Conservation (phyloP, 2,329 filamentous ascomycete species). For the Apiospora marii region DNA sequence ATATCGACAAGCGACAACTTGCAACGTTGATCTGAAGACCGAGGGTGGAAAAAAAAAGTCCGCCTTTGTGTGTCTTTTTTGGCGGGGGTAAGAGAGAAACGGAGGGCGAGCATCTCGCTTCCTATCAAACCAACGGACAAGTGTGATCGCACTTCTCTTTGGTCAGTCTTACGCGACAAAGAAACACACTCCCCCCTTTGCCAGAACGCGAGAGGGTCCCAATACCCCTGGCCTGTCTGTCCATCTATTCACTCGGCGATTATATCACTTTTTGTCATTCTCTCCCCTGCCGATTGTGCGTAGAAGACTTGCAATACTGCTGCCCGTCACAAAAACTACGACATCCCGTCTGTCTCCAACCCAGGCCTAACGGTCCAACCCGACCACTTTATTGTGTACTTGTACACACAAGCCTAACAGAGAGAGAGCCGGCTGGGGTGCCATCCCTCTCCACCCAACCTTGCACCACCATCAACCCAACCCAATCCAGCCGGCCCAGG, state of each 20-base stretch:
- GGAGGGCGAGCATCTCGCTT: background rate
- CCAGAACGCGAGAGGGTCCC: constrained; percentile 1
- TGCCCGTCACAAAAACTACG: background rate
- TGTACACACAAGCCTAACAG: constrained; percentile 4
- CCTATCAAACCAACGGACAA: constrained; percentile 4
- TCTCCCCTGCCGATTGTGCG: background rate
- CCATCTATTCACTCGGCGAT: background rate
- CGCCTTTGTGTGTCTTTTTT: constrained; percentile 7
- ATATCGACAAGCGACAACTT: constrained; percentile 16
- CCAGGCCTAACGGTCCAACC: constrained; percentile 4
- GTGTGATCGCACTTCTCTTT: constrained; percentile 9
- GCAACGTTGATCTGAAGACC: constrained; percentile 16
- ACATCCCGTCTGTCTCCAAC: background rate
- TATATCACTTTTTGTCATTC: background rate
- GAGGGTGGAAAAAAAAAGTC: constrained; percentile 1
- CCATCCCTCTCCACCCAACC: constrained; percentile 23
- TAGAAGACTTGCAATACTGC: background rate
- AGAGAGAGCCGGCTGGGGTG: constrained; percentile 12
- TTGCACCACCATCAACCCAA: constrained; percentile 21
- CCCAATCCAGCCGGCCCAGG: constrained; percentile 14
- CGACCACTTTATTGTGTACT: constrained; percentile 16
- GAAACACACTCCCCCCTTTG: constrained; percentile 13
- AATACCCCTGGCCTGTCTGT: background rate
- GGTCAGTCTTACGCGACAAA: constrained; percentile 15
- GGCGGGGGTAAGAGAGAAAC: background rate